These are phyloP conservation scores for Camellia japonica DNA, from an alignment of 148 eudicot species.

Conservation along the genomic window DNA sequence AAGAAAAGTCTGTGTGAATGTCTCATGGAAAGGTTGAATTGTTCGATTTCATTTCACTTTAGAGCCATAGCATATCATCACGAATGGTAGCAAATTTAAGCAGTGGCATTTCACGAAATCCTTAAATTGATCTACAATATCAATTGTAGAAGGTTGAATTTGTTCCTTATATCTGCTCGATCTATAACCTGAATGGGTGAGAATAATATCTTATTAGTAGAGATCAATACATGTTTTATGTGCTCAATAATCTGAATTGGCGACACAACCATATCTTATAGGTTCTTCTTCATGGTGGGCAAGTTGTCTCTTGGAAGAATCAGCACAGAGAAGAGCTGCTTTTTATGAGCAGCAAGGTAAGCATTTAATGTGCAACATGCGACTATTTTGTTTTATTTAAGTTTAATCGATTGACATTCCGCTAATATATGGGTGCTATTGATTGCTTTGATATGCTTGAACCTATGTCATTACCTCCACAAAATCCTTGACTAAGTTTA, in stretches of 20 bases:
- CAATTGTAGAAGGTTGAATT: background rate
- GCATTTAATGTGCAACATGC: background rate
- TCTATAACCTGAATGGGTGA: background rate
- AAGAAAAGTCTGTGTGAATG: background rate
- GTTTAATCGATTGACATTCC: background rate
- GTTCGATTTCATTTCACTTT: background rate
- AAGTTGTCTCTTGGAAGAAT: conserved; percentile 40
- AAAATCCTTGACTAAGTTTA: background rate
- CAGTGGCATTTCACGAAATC: background rate
- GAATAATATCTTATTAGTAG: background rate
- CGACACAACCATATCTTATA: background rate
- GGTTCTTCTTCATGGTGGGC: conserved; percentile 38
- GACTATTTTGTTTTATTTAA: background rate
- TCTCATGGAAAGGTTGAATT: background rate
- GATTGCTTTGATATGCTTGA: background rate
- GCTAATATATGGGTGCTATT: background rate
- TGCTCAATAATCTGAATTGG: background rate
- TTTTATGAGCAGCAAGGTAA: conserved; percentile 36
- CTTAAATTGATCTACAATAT: background rate
- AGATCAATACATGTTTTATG: background rate
- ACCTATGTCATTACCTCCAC: background rate
- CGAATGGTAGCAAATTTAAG: background rate
- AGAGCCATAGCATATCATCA: background rate
- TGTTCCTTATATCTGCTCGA: background rate
- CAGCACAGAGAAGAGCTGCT: conserved; percentile 33